phyloP scores from a whole-genome alignment of 73 alveolate species.

The Paraurostyla sp. region DNA sequence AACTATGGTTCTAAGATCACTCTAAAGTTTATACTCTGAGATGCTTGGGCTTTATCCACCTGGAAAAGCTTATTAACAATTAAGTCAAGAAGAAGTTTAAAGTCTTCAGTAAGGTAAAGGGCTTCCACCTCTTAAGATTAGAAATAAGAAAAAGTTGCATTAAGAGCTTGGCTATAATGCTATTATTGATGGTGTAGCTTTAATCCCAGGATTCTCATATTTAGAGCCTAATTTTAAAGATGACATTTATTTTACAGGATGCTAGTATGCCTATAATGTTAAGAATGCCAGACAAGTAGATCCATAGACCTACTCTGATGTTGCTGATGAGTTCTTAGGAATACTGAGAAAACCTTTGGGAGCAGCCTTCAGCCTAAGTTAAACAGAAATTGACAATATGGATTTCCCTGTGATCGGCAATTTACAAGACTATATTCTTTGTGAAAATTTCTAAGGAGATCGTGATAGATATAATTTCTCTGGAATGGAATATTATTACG shows the following conservation, averaged over 20 bases:
- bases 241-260: neutral
- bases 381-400: neutral
- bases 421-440: neutral
- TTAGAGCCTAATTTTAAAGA: neutral
- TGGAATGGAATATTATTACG: slow-evolving; percentile 9
- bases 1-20: slow-evolving; percentile 85
- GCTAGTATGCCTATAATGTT: slow-evolving; percentile 12
- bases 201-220: slow-evolving; percentile 5
- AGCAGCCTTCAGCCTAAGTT: neutral
- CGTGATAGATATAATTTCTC: slow-evolving; percentile 9
- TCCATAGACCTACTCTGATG: neutral
- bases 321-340: neutral
- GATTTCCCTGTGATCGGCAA: neutral
- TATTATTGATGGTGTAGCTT: neutral
- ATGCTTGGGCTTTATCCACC: slow-evolving; percentile 90
- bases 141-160: neutral
- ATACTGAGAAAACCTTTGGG: neutral
- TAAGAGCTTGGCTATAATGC: neutral
- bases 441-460: slow-evolving; percentile 19
- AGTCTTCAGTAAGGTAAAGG: slow-evolving; percentile 9
- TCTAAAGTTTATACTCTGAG: slow-evolving; percentile 88
- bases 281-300: neutral
- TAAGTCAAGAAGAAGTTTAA: neutral
- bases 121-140: neutral
- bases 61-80: neutral